Evolutionary conservation across 768 basidiomycete species (phyloP).

Genomic region (Mycena pura): DNA sequence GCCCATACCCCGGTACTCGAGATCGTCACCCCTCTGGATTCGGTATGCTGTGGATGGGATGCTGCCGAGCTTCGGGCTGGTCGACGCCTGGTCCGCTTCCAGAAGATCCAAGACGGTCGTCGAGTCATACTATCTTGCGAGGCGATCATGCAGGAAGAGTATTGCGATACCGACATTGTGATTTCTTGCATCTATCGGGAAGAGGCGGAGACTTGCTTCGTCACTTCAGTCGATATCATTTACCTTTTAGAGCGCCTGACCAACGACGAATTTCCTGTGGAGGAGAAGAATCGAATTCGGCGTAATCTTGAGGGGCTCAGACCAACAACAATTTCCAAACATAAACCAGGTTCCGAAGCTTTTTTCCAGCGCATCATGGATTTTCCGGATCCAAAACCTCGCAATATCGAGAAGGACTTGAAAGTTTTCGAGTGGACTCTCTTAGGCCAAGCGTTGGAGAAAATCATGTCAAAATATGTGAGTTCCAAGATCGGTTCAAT

Average conservation of each 20-base stretch:
- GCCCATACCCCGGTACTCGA: conserved; percentile 66
- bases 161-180: conserved; percentile 76
- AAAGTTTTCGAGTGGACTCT: conserved; percentile 83
- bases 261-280: conserved; percentile 85
- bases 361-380: conserved; percentile 98
- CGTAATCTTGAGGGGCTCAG: conserved; percentile 93
- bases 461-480: conserved; percentile 87
- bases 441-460: conserved; percentile 75
- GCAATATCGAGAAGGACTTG: conserved; percentile 97
- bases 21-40: conserved; percentile 61
- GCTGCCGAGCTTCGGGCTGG: conserved; percentile 69
- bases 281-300: conserved; percentile 96
- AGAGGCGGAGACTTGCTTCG: conserved; percentile 77
- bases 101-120: conserved; percentile 77
- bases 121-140: conserved; percentile 82
- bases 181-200: conserved; percentile 95
- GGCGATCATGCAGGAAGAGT: conserved; percentile 75
- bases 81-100: conserved; percentile 88
- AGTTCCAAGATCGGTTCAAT: conserved; percentile 37
- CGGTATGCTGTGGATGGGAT: conserved; percentile 64
- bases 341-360: conserved; percentile 76
- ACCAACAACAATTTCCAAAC: conserved; percentile 90
- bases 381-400: conserved; percentile 90
- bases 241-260: conserved; percentile 82
- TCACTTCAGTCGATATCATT: conserved; percentile 96